Evolutionary conservation across 805 yeast genomes (phyloP), one percentile per base, ranked within the genome.

Genomic region (Lachancea meyersii): DNA sequence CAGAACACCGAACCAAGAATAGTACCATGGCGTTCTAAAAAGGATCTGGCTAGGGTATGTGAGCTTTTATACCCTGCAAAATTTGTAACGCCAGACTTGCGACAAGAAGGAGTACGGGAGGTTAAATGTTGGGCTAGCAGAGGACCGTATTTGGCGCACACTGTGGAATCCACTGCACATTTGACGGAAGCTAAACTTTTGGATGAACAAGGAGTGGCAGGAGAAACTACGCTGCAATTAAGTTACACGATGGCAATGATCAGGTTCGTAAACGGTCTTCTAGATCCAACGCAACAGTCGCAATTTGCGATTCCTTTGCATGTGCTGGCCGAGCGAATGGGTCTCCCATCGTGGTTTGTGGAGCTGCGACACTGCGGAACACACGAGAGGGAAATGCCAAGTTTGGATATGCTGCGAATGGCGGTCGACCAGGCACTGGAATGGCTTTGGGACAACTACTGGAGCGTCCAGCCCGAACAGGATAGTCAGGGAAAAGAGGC

Each of bases 361-460:
- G 98, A 93, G 55, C 58, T 87, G 23, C 71, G 98, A 43, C 97
- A 93, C 61, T 75, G 77, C 53, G 89, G 94, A 4, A 91, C 98
- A 0, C 98, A 93, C 61, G 97, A 91, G 53, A 67, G 70, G 14
- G 64, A 61, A 19, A 62, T 93, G 20, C 96, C 97, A 1, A 71
- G 82, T 24, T 53, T 86, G 32, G 78, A 74, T 31, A 70, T 84
- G 63, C 67, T 89, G n/a, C 68, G 94, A 30, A 56, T 68, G n/a
- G 75, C 80, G 11, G 64, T 78, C 1, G 55, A 62, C 4, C 67
- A 74, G 38, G 95, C 95, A 0, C 60, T 91, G 37, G 66, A 63
- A 5, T 93, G 97, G 97, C 64, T 91, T 2, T 72, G 72, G 60
- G 72, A 67, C 2, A 70, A 82, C 53, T 91, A 80, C 63, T 91